Conservation (phyloP, 169 alveolate species). For the Eimeria sp. region DNA sequence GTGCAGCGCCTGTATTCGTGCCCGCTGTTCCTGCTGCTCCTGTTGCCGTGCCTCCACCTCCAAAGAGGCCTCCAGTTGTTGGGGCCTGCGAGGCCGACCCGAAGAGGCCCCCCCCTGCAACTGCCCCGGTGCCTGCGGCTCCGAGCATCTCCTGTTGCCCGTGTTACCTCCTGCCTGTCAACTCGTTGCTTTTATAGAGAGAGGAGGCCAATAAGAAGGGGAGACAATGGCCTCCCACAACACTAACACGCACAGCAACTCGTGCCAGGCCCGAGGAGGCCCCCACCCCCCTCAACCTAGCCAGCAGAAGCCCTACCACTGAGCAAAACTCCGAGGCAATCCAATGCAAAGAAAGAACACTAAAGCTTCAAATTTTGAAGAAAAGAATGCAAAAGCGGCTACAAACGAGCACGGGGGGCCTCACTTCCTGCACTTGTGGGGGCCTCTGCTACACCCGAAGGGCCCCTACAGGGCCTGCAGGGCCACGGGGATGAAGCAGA, state of each 20-base stretch:
- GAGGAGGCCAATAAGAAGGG: neutral
- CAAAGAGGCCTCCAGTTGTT: slow-evolving; percentile 1
- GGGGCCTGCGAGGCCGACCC: slow-evolving; percentile 39
- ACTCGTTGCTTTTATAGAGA: neutral
- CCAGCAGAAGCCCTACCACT: neutral
- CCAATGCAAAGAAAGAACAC: neutral
- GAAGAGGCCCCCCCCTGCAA: slow-evolving; percentile 31
- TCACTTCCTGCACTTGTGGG: neutral
- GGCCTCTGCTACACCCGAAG: neutral
- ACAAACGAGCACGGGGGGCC: neutral
- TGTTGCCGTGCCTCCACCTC: slow-evolving; percentile 10
- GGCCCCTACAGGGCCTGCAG: neutral
- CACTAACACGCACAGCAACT: neutral
- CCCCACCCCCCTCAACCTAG: neutral
- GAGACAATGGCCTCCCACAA: neutral
- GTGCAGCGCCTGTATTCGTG: neutral
- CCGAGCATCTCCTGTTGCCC: slow-evolving; percentile 1
- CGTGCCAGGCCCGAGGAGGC: neutral
- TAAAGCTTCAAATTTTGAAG: neutral
- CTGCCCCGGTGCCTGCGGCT: neutral
- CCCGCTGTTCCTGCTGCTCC: neutral
- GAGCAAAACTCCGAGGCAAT: neutral
- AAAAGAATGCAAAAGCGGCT: neutral
- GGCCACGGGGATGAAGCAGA: neutral
- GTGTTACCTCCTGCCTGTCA: neutral